Evolutionary conservation across 768 basidiomycete species (phyloP).

Genomic region (Russula earlei): DNA sequence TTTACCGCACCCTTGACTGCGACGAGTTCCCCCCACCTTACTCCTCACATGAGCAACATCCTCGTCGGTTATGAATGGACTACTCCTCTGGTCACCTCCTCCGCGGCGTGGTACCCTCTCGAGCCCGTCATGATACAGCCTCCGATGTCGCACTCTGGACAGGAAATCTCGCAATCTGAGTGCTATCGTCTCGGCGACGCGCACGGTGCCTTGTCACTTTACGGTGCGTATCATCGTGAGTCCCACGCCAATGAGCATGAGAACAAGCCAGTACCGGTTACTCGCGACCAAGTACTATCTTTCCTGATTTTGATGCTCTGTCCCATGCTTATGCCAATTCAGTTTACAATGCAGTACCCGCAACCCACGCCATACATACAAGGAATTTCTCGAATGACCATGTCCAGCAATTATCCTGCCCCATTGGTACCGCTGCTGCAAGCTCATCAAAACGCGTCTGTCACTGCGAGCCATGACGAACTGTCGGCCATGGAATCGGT

Average conservation of each 20-base stretch:
- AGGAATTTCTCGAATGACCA: not conserved
- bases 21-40: conserved; percentile 1
- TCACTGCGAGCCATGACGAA: not conserved
- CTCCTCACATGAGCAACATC: conserved; percentile 1
- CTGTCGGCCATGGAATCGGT: not conserved
- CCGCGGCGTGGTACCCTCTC: conserved; percentile 2
- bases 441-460: not conserved
- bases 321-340: not conserved
- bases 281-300: not conserved
- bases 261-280: not conserved
- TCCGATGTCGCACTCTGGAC: not conserved
- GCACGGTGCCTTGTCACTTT: not conserved
- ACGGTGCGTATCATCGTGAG: not conserved
- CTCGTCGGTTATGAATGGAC: conserved; percentile 12
- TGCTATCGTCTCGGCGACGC: not conserved
- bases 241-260: not conserved
- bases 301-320: not conserved
- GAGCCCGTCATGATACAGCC: conserved; percentile 5
- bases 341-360: not conserved
- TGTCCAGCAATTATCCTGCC: not conserved
- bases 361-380: conserved; percentile 3
- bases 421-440: not conserved
- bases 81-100: not conserved
- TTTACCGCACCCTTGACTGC: not conserved
- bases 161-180: not conserved